Evolutionary conservation across 2,329 filamentous ascomycete species (phyloP).

Genomic region (Botryotinia narcissicola): DNA sequence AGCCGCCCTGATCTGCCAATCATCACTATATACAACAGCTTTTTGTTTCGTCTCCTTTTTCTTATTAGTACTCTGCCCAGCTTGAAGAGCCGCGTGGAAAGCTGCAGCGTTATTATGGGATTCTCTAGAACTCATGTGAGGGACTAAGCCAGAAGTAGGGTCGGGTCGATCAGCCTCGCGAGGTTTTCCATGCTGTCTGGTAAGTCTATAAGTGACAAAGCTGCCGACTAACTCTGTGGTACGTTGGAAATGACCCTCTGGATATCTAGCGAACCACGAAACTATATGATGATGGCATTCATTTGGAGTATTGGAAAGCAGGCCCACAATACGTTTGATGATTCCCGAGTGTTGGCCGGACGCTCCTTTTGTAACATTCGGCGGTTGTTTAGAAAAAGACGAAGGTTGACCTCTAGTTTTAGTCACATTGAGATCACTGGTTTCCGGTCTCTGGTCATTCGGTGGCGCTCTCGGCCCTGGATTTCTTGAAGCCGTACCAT

Average conservation of each 20-base stretch:
- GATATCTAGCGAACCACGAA: conserved; percentile 72
- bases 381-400: conserved; percentile 17
- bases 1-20: conserved; percentile 86
- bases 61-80: conserved; percentile 67
- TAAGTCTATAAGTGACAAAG: conserved; percentile 79
- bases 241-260: conserved; percentile 64
- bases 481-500: conserved; percentile 10
- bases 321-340: conserved; percentile 78
- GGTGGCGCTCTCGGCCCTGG: conserved; percentile 17
- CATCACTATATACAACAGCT: conserved; percentile 67
- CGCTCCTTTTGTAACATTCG: conserved; percentile 32
- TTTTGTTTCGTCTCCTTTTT: conserved; percentile 55
- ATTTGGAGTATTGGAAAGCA: conserved; percentile 72
- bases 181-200: conserved; percentile 67
- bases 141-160: conserved; percentile 65
- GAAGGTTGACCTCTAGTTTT: conserved; percentile 14
- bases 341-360: conserved; percentile 74
- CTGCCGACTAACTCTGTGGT: conserved; percentile 74
- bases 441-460: conserved; percentile 7
- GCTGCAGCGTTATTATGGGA: conserved; percentile 48
- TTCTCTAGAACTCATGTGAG: conserved; percentile 59
- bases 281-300: conserved; percentile 76
- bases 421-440: neutral
- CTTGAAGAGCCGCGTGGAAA: conserved; percentile 67
- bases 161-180: conserved; percentile 55